phyloP scores from a whole-genome alignment of 129 eudicot species.

The Flaveria robusta region DNA sequence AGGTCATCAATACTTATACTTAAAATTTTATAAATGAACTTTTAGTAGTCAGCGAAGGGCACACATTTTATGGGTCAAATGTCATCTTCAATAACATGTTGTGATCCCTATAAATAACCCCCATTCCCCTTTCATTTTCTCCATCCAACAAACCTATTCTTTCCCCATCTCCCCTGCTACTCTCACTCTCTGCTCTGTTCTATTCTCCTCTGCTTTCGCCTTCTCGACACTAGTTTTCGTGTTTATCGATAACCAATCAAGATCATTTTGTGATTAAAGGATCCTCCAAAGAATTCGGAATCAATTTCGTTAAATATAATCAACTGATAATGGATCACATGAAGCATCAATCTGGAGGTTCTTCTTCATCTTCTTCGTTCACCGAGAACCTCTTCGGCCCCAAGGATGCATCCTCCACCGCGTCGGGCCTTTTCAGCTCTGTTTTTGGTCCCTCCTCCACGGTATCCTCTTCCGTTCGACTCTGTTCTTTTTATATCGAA shows the following conservation, averaged over 20 bases:
- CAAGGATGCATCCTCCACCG: constrained; percentile 50
- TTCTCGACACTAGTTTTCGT: too few relatives aligned
- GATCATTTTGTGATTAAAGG: background rate
- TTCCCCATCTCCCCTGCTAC: constrained; percentile 6
- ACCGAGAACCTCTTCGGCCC: constrained; percentile 84
- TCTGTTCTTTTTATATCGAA: background rate
- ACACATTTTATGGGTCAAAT: constrained; percentile 27
- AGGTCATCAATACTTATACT: background rate
- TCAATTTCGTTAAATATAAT: background rate
- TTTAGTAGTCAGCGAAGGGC: constrained; percentile 3
- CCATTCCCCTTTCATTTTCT: constrained; percentile 32
- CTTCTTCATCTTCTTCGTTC: constrained; percentile 53
- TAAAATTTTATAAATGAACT: background rate
- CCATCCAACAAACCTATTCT: constrained; percentile 29
- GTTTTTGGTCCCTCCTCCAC: constrained; percentile 76
- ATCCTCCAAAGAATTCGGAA: background rate
- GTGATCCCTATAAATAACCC: constrained; percentile 40
- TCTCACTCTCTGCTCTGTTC: background rate
- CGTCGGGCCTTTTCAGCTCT: constrained; percentile 60
- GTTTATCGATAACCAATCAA: constrained; percentile 4
- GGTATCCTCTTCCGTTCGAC: constrained; percentile 34
- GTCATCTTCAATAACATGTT: constrained; percentile 25
- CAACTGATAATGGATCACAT: constrained; percentile 53
- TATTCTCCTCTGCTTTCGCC: background rate
- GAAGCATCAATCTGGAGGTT: constrained; percentile 40